These are phyloP conservation scores for Calonectria hawksworthii DNA, from an alignment of 2,329 filamentous ascomycete species.

Conservation along the genomic window DNA sequence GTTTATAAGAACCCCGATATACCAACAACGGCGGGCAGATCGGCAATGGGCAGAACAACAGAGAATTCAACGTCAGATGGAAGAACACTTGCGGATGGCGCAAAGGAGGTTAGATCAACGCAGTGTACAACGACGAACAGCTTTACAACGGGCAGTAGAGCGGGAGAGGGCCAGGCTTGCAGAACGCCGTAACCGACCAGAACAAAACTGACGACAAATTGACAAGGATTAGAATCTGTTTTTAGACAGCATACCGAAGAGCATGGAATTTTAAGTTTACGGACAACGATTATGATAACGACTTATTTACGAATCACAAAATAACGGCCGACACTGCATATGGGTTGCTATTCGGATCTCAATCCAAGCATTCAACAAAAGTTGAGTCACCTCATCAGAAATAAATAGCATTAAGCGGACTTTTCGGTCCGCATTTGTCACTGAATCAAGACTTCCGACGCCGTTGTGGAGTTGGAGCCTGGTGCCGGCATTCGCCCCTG, in stretches of 20 bases:
- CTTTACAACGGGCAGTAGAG: not conserved
- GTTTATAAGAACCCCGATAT: not conserved
- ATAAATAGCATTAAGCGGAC: not conserved
- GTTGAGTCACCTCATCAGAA: too few relatives aligned
- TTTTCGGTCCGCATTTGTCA: not conserved
- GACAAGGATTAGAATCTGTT: not conserved
- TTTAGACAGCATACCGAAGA: not conserved
- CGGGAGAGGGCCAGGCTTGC: not conserved
- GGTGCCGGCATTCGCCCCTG: not conserved
- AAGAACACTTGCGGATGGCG: not conserved
- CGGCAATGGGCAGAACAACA: not conserved
- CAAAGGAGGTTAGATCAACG: not conserved
- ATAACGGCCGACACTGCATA: not conserved
- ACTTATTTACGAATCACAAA: not conserved
- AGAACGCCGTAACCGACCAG: too few relatives aligned
- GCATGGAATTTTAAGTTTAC: not conserved
- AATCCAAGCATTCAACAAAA: not conserved
- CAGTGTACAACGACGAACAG: not conserved
- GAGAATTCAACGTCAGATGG: not conserved
- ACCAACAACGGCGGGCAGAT: not conserved
- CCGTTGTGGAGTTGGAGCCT: not conserved
- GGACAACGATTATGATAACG: not conserved
- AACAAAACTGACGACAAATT: not conserved
- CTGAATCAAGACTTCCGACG: not conserved
- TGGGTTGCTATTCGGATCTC: not conserved